Base-by-base conservation (phyloP, 768 basidiomycete genomes). In the Rhodocollybia butyracea region DNA sequence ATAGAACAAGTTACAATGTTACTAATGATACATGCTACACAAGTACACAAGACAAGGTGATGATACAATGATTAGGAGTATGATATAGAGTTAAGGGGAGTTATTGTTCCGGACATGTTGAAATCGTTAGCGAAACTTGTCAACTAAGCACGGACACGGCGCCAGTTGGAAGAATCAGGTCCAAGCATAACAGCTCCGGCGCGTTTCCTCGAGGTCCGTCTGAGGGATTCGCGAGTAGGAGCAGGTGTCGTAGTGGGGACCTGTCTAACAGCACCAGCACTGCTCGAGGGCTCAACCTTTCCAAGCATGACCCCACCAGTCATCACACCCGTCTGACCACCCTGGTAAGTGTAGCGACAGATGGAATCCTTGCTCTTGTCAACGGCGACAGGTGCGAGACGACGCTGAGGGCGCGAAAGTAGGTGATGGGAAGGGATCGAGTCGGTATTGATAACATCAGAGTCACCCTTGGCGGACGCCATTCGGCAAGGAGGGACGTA, bases 271-370 rank as follows among this genome's bases (percentile, higher is more conserved):
- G n/a, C 5, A 1, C 7, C 3, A 19, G n/a, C 21, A 22, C 8
- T 21, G 2, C 26, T 42, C 22, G 19, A 29, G 30, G 39, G 8
- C 45, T 46, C 27, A 3, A 3, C 26, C 24, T n/a, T 31, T 3
- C 53, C 53, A 6, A 54, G 32, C 53, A 54, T 54, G 22, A 54
- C 53, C 17, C 53, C 53, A 22, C 53, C 53, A 5, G 40, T 42
- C 41, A 54, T 42, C 4, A 54, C 53, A 21, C 40, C 29, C 27
- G 53, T 54, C 42, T 54, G 26, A 8, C 53, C 53, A 36, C 42
- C 53, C 19, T 54, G 41, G 31, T 54, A 54, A 12, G 13, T 42
- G 29, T 45, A 54, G 15, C 24, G 26, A 11, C 17, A 17, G 2
- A 45, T 8, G 8, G 39, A 40, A 2, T 17, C 13, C 21, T 54